Percentiles rank a stretch among this genome's conserved stretches.
These are phyloP conservation scores for Chenopodium berlandieri DNA, from an alignment of 148 eudicot genomes.

Conservation along the genomic window DNA sequence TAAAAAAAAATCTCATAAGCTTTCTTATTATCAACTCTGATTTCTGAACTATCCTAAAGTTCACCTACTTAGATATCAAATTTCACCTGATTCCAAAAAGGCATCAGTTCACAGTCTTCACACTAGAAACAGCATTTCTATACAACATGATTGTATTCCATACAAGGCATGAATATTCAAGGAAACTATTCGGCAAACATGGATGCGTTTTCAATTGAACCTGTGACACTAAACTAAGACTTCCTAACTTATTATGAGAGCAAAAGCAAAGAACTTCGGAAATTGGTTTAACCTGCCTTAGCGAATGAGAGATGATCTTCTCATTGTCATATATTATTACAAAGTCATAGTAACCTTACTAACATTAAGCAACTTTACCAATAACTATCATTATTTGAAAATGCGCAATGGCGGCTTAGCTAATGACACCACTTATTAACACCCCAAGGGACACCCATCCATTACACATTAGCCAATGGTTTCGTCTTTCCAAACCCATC, in stretches of 20 bases:
- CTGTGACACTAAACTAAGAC: neutral
- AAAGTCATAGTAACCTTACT: neutral
- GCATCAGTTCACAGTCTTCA: neutral
- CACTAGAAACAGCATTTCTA: neutral
- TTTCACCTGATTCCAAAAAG: neutral
- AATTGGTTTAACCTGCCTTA: neutral
- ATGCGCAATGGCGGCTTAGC: neutral
- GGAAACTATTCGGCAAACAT: neutral
- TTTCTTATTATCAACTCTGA: neutral
- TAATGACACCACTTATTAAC: neutral
- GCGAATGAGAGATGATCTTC: neutral
- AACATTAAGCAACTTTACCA: neutral
- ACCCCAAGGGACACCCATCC: neutral
- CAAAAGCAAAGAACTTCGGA: neutral
- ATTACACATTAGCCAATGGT: too few relatives aligned
- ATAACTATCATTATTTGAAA: neutral
- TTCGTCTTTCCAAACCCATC: too few relatives aligned
- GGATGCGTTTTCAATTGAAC: neutral
- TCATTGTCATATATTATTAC: neutral
- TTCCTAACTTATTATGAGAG: neutral
- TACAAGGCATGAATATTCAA: neutral
- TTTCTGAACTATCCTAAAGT: neutral
- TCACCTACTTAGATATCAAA: neutral
- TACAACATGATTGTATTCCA: neutral
- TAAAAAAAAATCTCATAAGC: too few relatives aligned